Base-by-base conservation (phyloP, 176 grass and related monocot genomes). In the Hyparrhenia diplandra region DNA sequence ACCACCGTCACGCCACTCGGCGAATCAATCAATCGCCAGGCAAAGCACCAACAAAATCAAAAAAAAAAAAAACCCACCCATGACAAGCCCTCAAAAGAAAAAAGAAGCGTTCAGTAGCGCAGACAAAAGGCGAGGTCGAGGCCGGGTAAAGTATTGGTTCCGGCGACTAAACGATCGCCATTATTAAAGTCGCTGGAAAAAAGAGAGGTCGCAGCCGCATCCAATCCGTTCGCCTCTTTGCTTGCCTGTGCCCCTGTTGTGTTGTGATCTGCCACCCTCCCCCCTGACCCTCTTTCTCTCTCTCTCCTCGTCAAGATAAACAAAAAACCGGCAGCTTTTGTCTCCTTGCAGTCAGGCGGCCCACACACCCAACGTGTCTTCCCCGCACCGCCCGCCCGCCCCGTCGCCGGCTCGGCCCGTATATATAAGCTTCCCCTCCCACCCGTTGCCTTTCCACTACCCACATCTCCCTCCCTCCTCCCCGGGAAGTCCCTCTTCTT, bases 241-340 rank as follows among this genome's bases (percentile, higher is more conserved):
- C n/a, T 42, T 42, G 40, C 3, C 12, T 45, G 42, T 45, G 67
- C 0, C 24, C 3, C 5, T 67, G n/a, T 27, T 46, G 4, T 11
- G 6, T 40, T 8, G 8, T 8, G 2, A 4, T 6, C 35, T 36
- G 37, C n/a, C n/a, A n/a, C n/a, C n/a, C n/a, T n/a, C 37, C 37
- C 6, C 14, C 13, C 57, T 6, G 10, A 6, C n/a, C n/a, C n/a
- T n/a, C n/a, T n/a, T n/a, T n/a, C n/a, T n/a, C n/a, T n/a, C 57
- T 3, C 67, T 49, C 20, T 28, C 80, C 58, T 61, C 80, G 77
- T 64, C 71, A 42, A 85, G 71, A 62, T 82, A 82, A 85, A 57
- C 78, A 51, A 77, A 72, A 80, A 46, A 5, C 75, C 66, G 76
- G 73, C 87, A 89, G 78, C 77, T 72, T 85, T 85, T 89, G 87